A percentile compares a stretch with the other conserved stretches of the same genome.
Conservation (phyloP, 1,139 yeast species). For the Spencermartinsiella ligniputridi region DNA sequence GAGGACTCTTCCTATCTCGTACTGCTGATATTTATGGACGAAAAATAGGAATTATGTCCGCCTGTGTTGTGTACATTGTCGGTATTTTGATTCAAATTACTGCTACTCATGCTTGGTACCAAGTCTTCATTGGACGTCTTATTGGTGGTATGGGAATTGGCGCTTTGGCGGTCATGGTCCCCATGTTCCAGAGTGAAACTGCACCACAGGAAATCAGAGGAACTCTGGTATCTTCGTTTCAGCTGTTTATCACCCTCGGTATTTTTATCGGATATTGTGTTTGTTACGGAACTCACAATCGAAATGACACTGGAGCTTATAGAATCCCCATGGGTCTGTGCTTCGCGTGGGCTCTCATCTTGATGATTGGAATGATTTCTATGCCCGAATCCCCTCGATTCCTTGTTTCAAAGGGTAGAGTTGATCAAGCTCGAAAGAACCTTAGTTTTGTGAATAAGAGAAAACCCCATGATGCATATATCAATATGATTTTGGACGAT, state of each 20-base stretch:
- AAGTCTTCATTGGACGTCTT: slow-evolving; percentile 42
- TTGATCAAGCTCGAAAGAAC: slow-evolving; percentile 57
- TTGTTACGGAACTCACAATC: slow-evolving; percentile 56
- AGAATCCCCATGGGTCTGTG: slow-evolving; percentile 55
- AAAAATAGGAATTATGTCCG: slow-evolving; percentile 44
- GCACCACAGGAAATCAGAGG: slow-evolving; percentile 70
- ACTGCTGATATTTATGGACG: slow-evolving; percentile 51
- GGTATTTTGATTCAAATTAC: slow-evolving; percentile 52
- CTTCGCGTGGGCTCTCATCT: slow-evolving; percentile 42
- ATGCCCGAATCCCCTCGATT: slow-evolving; percentile 82
- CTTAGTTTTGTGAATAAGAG: slow-evolving; percentile 61
- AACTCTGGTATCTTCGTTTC: slow-evolving; percentile 60
- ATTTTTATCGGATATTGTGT: slow-evolving; percentile 64
- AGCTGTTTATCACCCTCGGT: slow-evolving; percentile 64
- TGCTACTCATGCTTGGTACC: slow-evolving; percentile 39
- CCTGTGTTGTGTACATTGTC: slow-evolving; percentile 44
- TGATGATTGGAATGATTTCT: slow-evolving; percentile 52
- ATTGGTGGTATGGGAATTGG: slow-evolving; percentile 65
- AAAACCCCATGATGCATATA: slow-evolving; percentile 55
- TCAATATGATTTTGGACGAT: slow-evolving; percentile 54
- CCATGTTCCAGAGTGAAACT: slow-evolving; percentile 66
- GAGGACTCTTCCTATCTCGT: slow-evolving; percentile 47
- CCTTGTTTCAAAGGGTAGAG: slow-evolving; percentile 49
- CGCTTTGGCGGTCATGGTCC: slow-evolving; percentile 57
- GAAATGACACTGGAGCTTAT: slow-evolving; percentile 53